phyloP scores from a whole-genome alignment of 106 monocot species.

The Narthecium ossifragum region DNA sequence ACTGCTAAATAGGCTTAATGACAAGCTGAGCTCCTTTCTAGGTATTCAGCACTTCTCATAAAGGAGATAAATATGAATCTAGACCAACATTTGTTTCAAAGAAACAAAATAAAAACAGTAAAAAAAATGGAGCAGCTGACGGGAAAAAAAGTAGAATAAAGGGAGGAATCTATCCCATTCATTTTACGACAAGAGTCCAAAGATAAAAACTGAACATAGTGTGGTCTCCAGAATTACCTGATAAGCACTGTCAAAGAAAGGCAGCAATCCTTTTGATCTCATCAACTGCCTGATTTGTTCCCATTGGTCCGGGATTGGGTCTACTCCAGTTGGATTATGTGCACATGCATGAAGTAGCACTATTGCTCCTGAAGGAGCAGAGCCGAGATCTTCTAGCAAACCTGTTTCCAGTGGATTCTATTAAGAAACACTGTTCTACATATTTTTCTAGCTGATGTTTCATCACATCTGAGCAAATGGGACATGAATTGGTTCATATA shows the following conservation, averaged over 20 bases:
- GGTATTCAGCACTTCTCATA: too few relatives aligned
- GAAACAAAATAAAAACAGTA: too few relatives aligned
- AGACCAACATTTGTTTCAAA: too few relatives aligned
- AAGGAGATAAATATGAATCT: too few relatives aligned
- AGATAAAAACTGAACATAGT: neutral
- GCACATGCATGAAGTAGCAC: slow-evolving; percentile 98
- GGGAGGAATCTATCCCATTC: neutral
- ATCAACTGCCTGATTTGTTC: slow-evolving; percentile 84
- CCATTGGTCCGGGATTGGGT: slow-evolving; percentile 90
- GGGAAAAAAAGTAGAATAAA: neutral
- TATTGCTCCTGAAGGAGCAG: slow-evolving; percentile 69
- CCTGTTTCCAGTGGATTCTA: too few relatives aligned
- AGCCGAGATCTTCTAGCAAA: slow-evolving; percentile 69
- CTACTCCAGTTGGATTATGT: slow-evolving; percentile 96
- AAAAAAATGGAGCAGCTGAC: too few relatives aligned
- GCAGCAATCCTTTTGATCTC: slow-evolving; percentile 71
- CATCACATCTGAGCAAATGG: too few relatives aligned
- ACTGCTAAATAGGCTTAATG: too few relatives aligned
- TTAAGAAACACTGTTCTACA: too few relatives aligned
- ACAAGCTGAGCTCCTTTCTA: too few relatives aligned
- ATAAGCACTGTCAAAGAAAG: slow-evolving; percentile 99
- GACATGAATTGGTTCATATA: too few relatives aligned
- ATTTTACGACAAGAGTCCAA: neutral
- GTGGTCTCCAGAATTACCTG: slow-evolving; percentile 37
- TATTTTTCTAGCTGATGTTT: too few relatives aligned